Base-by-base conservation (phyloP, 116 monocot genomes). In the Iris pallida region DNA sequence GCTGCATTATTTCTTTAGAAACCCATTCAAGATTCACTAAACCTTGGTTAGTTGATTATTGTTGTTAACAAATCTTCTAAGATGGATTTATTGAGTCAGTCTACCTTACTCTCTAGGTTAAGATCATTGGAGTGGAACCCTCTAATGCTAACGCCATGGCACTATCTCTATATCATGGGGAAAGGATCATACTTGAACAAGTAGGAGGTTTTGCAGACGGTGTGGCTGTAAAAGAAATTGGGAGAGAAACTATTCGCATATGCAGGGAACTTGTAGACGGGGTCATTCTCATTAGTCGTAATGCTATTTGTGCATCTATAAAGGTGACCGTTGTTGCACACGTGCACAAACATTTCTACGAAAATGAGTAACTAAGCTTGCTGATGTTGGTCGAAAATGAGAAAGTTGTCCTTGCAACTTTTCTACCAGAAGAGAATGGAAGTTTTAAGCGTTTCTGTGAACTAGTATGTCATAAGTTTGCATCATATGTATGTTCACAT, bases 151-250 rank as follows among this genome's bases (percentile, higher is more conserved):
- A 95, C 80, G 86, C 95, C 12, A 90, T 95, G 91, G 88, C 95
- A 30, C 82, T 95, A 20, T 95, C 95, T 63, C 78, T 95, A 55
- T 71, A 83, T 74, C 91, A 95, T 78, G 91, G 95, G 18, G 75
- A 83, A 54, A 90, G 95, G 65, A 64, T 95, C 53, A 82, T 86
- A 83, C 75, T 95, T 17, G 91, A 95, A 20, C 95, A 90, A 44
- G 91, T 91, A n/a, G 95, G 95, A 64, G 88, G 91, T 4, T 95
- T 95, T 82, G 95, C 95, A 49, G 95, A 95, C 76, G 95, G 95
- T 75, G 95, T 95, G 61, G 95, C 95, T 68, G 90, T 95, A 5
- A 95, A 91, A 80, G 80, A 65, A 42, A 88, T 95, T 60, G 95
- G 95, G 16, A 84, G 91, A 68, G 95, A 90, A 71, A 88, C 95